Evolutionary conservation across 2,329 filamentous ascomycete genomes (phyloP), one percentile per base, ranked within the genome.

Genomic region (Truncatella angustata): DNA sequence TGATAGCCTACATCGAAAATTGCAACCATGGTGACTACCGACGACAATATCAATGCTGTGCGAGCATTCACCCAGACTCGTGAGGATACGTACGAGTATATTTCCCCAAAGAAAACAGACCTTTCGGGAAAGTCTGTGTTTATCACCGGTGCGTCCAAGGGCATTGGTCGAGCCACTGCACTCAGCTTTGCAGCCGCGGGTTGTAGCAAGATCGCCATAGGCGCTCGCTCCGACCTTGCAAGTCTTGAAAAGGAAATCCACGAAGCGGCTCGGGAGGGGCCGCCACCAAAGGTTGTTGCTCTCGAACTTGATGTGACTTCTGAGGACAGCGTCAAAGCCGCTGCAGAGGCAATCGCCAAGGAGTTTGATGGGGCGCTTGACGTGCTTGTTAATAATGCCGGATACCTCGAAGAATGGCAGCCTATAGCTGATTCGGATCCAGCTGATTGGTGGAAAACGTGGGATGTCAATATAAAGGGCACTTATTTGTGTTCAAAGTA

Each of bases 121-220:
- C 57, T 66, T 3, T 49, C 52, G n/a, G 63, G 65, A 9, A 63
- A 51, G 50, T 66, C 64, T 2, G 61, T 67, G 45, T 70, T 84
- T 53, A 72, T 82, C 45, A 77, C 72, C 5, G 79, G 79, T 6
- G 77, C 74, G 2, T 76, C 74, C 4, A 74, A 71, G 40, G 76
- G 77, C 21, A 72, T 80, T 48, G 79, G 80, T 6, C 69, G 66
- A 3, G 67, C 72, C 24, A 80, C 71, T 3, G 78, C 78, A 1
- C 58, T 79, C 18, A 70, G 74, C 28, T 82, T 73, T 60, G 80
- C 79, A 28, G 67, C 64, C 54, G 79, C 79, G 2, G 75, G 75
- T 5, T 76, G 73, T 48, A 68, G 70, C 5, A 66, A 63, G 49
- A 78, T 85, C 55, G 73, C 73, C 36, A 65, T 85, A 12, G 74